Evolutionary conservation across 1,284 basidiomycete genomes (phyloP).

Genomic region (Apiotrichum akiyoshidainum): DNA sequence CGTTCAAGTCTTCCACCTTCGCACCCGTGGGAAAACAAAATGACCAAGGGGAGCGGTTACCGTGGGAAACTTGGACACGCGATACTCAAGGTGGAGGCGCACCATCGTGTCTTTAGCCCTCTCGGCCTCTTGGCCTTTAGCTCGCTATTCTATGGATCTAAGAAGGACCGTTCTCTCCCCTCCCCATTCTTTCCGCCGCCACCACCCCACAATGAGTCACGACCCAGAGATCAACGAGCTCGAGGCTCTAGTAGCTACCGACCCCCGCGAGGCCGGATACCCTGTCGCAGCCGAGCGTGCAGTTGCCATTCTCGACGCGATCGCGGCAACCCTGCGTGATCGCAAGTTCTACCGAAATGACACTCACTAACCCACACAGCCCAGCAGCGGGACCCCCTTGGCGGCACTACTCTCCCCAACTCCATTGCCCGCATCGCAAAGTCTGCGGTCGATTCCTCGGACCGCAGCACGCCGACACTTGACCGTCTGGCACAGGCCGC

Average conservation of each 20-base stretch:
- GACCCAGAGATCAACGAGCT: constrained; percentile 7
- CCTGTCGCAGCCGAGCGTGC: not conserved
- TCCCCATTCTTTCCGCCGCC: not conserved
- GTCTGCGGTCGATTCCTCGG: not conserved
- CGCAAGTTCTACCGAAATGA: constrained; percentile 14
- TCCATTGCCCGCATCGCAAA: not conserved
- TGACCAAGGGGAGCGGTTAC: not conserved
- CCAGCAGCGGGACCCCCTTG: not conserved
- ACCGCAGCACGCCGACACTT: not conserved
- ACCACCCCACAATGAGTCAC: not conserved
- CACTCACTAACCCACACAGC: not conserved
- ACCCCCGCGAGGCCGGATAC: constrained; percentile 1
- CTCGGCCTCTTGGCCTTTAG: too few species aligned
- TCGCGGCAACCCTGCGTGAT: constrained; percentile 24
- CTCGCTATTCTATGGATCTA: not conserved
- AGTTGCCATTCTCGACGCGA: constrained; percentile 10
- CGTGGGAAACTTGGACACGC: constrained; percentile 4
- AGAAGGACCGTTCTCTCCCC: not conserved
- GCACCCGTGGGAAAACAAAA: not conserved
- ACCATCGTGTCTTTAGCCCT: not conserved
- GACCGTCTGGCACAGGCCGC: constrained; percentile 27
- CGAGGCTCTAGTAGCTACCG: constrained; percentile 8
- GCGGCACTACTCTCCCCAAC: not conserved
- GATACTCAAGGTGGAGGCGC: not conserved
- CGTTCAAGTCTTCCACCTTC: not conserved